phyloP scores from a whole-genome alignment of 805 yeast genomes.

The Tetrapisispora arboricola region DNA sequence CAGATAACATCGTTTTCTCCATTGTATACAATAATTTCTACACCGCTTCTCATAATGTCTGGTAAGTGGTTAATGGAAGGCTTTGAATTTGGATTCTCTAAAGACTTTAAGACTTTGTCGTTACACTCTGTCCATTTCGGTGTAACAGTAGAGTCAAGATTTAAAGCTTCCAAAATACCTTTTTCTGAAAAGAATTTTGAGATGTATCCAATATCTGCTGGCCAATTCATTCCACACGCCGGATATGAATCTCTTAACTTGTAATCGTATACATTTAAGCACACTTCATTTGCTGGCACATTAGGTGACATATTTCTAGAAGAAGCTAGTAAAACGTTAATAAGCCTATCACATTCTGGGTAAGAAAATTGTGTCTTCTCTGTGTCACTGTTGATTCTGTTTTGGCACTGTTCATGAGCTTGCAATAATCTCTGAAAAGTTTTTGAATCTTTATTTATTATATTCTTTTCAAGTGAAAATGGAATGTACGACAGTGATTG shows the following conservation, averaged over 20 bases:
- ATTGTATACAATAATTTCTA: conserved; percentile 63
- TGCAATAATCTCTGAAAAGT: conserved; percentile 34
- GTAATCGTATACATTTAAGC: conserved; percentile 79
- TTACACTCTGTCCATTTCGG: conserved; percentile 72
- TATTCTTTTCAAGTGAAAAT: conserved; percentile 47
- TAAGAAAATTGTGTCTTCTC: conserved; percentile 23
- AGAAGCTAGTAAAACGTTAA: conserved; percentile 16
- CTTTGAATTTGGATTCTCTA: conserved; percentile 41
- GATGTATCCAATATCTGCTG: conserved; percentile 48
- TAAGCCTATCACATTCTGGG: conserved; percentile 32
- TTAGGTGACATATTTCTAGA: conserved; percentile 22
- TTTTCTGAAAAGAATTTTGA: conserved; percentile 41
- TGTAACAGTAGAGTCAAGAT: conserved; percentile 33
- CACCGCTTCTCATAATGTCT: conserved; percentile 40
- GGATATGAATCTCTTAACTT: conserved; percentile 66
- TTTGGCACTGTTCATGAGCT: conserved; percentile 53
- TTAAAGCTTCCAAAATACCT: conserved; percentile 42
- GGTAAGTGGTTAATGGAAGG: conserved; percentile 67
- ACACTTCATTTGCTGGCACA: conserved; percentile 32
- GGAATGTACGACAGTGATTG: conserved; percentile 79
- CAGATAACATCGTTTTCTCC: conserved; percentile 89
- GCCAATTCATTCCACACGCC: conserved; percentile 91
- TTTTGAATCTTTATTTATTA: conserved; percentile 37
- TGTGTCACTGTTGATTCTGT: conserved; percentile 30
- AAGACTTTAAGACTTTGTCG: conserved; percentile 40